Evolutionary conservation across 164 flowering plant genomes (phyloP).

Genomic region (Aristolochia californica): DNA sequence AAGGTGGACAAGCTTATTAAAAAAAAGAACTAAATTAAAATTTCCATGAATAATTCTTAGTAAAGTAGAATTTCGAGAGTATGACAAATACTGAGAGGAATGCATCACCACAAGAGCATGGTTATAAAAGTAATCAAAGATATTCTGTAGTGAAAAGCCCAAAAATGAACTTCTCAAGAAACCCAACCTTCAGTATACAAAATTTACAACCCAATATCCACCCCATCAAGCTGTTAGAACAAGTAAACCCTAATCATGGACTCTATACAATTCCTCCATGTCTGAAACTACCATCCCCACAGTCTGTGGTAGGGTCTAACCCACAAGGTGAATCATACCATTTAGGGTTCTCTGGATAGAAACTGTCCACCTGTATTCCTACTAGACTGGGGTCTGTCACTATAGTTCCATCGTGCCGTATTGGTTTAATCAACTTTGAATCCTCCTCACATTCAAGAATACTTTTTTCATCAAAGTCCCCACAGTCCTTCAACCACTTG

Average conservation of each 20-base stretch:
- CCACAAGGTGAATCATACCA: conserved; percentile 97
- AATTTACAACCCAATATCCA: conserved; percentile 52
- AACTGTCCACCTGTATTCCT: conserved; percentile 79
- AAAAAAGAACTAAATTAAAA: too few relatives aligned
- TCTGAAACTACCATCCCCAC: conserved; percentile 67
- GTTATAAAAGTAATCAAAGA: neutral
- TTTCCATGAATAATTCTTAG: too few relatives aligned
- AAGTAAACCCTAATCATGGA: conserved; percentile 15
- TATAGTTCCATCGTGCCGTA: conserved; percentile 59
- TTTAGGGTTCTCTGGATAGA: conserved; percentile 80
- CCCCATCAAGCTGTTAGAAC: conserved; percentile 17
- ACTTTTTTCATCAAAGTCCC: conserved; percentile 74
- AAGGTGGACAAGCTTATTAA: too few relatives aligned
- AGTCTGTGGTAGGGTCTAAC: conserved; percentile 66
- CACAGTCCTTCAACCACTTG: conserved; percentile 71
- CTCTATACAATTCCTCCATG: conserved; percentile 69
- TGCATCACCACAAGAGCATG: too few relatives aligned
- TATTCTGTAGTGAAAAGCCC: conserved; percentile 40
- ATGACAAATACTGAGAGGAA: too few relatives aligned
- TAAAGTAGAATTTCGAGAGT: too few relatives aligned
- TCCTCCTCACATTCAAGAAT: conserved; percentile 71
- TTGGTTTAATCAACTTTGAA: conserved; percentile 70
- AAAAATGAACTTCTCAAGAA: conserved; percentile 33
- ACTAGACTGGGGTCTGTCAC: conserved; percentile 68
- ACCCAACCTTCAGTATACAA: conserved; percentile 38